phyloP scores from a whole-genome alignment of 169 alveolate species.

The Plasmodium sp. region DNA sequence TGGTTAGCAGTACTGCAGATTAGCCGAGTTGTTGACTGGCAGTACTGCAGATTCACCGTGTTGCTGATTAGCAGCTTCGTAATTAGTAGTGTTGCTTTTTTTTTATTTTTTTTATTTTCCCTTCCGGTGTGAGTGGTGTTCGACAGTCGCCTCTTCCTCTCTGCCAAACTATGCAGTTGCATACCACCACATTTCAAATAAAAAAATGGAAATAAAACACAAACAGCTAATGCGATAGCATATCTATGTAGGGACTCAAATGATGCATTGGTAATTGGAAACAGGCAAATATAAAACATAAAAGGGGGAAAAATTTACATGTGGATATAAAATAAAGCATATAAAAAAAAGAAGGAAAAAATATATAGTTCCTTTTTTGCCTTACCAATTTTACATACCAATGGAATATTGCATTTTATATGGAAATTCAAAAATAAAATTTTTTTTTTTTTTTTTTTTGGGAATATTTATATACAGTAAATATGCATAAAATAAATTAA shows the following conservation, averaged over 20 bases:
- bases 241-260: not conserved
- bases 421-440: not conserved
- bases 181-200: not conserved
- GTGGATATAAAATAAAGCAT: not conserved
- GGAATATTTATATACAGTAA: not conserved
- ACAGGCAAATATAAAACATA: not conserved
- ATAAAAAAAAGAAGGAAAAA: not conserved
- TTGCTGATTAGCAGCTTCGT: too few species aligned
- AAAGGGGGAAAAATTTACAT: not conserved
- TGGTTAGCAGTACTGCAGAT: not conserved
- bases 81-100: not conserved
- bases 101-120: not conserved
- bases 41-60: not conserved
- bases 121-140: not conserved
- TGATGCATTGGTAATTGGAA: not conserved
- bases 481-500: not conserved
- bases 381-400: not conserved
- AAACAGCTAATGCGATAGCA: not conserved
- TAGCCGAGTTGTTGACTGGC: not conserved
- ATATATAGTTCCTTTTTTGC: not conserved
- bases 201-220: not conserved
- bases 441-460: not conserved
- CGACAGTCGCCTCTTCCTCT: not conserved
- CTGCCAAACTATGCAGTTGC: not conserved
- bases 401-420: not conserved